Evolutionary conservation across 2,329 filamentous ascomycete species (phyloP).

Genomic region (Diaporthe australafricana): DNA sequence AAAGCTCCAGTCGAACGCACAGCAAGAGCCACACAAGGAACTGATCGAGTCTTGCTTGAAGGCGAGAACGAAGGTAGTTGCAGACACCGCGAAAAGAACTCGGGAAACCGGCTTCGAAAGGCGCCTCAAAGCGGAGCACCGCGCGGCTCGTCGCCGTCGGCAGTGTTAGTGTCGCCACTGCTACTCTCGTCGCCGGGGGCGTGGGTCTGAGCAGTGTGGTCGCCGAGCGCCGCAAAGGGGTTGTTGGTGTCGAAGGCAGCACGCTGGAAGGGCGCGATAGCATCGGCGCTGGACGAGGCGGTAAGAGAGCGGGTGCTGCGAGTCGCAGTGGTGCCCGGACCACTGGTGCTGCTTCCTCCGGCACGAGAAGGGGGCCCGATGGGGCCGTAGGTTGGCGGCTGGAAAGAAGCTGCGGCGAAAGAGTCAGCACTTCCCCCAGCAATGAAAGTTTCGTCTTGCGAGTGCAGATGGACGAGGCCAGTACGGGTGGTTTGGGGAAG

Average conservation of each 20-base stretch:
- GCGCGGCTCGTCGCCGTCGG: slow-evolving; percentile 19
- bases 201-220: neutral
- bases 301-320: neutral
- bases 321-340: neutral
- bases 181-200: neutral
- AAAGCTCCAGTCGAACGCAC: neutral
- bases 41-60: neutral
- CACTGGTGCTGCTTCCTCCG: neutral
- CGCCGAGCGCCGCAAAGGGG: slow-evolving; percentile 15
- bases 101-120: neutral
- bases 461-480: no score
- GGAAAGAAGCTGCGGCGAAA: slow-evolving; percentile 11
- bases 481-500: no score
- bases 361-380: slow-evolving; percentile 26
- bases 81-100: neutral
- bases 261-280: neutral
- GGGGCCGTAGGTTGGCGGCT: slow-evolving; percentile 26
- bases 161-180: neutral
- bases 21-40: neutral
- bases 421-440: neutral
- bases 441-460: neutral
- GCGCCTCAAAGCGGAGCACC: slow-evolving; percentile 4
- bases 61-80: neutral
- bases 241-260: neutral
- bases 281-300: neutral